Evolutionary conservation across 306 rosid genomes (phyloP), one percentile per base, ranked within the genome.

Genomic region (Glycyrrhiza uralensis): DNA sequence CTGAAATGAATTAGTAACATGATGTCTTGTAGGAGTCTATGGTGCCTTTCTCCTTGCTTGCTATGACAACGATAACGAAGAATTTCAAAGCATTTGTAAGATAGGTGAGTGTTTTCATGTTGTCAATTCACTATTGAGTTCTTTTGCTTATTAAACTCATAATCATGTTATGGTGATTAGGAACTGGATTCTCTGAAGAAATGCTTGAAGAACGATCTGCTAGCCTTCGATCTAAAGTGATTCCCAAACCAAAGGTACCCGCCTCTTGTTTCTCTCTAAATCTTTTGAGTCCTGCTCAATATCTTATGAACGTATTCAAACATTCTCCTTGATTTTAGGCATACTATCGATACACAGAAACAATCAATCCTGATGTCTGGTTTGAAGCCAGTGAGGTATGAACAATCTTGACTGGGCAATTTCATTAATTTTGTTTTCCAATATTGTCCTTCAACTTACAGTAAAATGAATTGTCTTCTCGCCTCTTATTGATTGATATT

Each of bases 41-140:
- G 97, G 99, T 33, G 95, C 95, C 67, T 91, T 94, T 75, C 95
- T 94, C 75, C 91, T 94, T 35, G 97, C 95, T 61, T 91, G 96
- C 85, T 87, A 91, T 69, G 95, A 91, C 75, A 64, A 39, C 9
- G 77, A 69, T 66, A 91, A 81, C 14, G 97, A 94, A 83, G 97
- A 94, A 75, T 94, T 85, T 79, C 99, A 94, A 81, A 91, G 95
- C 84, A 91, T 94, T 66, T 91, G 95, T 77, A 94, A 94, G 82
- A 89, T 91, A 74, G 99, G 99, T 89, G 67, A 81, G 90, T 55
- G n/a, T 35, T 56, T 41, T 44, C 12, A 20, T 80, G 49, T 38
- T 82, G 77, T 74, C 10, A 33, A 61, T 63, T 65, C 67, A 26
- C 56, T 47, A 5, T 64, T 29, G 8, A 73, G 69, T 65, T 49